phyloP scores from a whole-genome alignment of 768 basidiomycete species.

The Phlegmacium glaucopus region DNA sequence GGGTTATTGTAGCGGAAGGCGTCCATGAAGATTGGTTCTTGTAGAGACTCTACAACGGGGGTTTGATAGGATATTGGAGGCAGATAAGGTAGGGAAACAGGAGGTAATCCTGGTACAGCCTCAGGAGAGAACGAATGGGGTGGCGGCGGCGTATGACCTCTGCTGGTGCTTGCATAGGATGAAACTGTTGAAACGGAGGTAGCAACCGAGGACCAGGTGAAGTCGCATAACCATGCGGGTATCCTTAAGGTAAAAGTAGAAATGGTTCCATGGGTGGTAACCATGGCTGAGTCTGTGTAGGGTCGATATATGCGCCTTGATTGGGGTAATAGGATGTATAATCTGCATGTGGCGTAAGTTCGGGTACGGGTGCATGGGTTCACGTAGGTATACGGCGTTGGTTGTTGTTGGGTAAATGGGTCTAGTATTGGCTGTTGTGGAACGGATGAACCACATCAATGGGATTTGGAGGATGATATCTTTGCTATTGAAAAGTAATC shows the following conservation, averaged over 20 bases:
- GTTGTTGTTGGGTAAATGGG: constrained; percentile 11
- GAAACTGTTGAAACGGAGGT: constrained; percentile 16
- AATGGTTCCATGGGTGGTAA: constrained; percentile 35
- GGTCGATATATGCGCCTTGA: constrained; percentile 37
- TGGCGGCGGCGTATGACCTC: constrained; percentile 14
- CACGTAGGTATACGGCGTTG: constrained; percentile 6
- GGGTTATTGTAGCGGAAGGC: too few species aligned
- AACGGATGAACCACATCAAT: too few species aligned
- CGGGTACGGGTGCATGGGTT: constrained; percentile 16
- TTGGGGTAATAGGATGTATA: constrained; percentile 32
- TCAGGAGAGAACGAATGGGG: constrained; percentile 6
- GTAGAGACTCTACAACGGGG: too few species aligned
- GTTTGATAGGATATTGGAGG: too few species aligned
- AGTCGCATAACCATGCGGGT: constrained; percentile 18
- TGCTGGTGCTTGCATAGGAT: constrained; percentile 11
- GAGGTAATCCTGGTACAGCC: constrained; percentile 8
- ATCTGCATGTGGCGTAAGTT: constrained; percentile 20
- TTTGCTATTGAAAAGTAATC: too few species aligned
- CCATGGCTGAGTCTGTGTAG: constrained; percentile 46
- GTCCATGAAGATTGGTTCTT: too few species aligned
- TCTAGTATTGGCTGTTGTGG: constrained; percentile 8
- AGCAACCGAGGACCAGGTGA: constrained; percentile 5
- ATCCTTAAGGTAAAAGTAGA: constrained; percentile 19
- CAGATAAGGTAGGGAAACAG: too few species aligned
- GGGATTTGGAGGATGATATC: too few species aligned